Percentiles rank a stretch among this genome's conserved stretches.
Conservation (phyloP, 768 basidiomycete species). For the Collybia sordida region DNA sequence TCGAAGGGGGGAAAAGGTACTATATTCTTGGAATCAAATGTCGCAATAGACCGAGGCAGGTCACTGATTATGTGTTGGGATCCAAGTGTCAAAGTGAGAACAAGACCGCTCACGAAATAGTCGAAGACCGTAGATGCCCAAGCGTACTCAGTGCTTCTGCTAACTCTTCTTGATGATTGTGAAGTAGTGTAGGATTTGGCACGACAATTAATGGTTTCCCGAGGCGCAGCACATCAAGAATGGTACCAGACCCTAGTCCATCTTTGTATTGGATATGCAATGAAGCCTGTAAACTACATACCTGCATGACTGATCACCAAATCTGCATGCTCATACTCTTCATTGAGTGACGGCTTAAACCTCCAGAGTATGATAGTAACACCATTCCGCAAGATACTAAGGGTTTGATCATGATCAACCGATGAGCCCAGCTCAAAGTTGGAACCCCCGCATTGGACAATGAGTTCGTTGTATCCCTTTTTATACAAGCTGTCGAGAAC, state of each 20-base stretch:
- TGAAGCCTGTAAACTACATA: constrained; percentile 29
- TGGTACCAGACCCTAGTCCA: constrained; percentile 84
- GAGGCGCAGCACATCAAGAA: constrained; percentile 80
- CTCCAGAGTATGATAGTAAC: constrained; percentile 65
- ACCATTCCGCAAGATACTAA: constrained; percentile 31
- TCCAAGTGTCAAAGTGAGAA: background rate
- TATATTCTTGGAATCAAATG: constrained; percentile 43
- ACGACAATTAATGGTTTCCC: constrained; percentile 81
- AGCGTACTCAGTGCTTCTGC: constrained; percentile 63
- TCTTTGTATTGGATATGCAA: background rate
- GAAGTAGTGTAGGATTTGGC: constrained; percentile 84
- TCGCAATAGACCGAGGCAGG: constrained; percentile 53
- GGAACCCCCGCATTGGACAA: constrained; percentile 82
- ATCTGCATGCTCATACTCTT: constrained; percentile 64
- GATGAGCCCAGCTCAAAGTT: constrained; percentile 35
- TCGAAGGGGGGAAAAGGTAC: constrained; percentile 70
- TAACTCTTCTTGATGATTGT: constrained; percentile 93
- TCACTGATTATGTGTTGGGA: constrained; percentile 32
- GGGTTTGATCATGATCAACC: constrained; percentile 26
- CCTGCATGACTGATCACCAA: constrained; percentile 94
- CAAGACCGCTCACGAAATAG: constrained; percentile 50
- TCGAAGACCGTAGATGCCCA: constrained; percentile 57
- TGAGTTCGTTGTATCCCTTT: constrained; percentile 58
- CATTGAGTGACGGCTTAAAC: constrained; percentile 73
- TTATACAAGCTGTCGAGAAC: constrained; percentile 53